Evolutionary conservation across 1,284 basidiomycete species (phyloP).

Genomic region (Puccinia sorghi): DNA sequence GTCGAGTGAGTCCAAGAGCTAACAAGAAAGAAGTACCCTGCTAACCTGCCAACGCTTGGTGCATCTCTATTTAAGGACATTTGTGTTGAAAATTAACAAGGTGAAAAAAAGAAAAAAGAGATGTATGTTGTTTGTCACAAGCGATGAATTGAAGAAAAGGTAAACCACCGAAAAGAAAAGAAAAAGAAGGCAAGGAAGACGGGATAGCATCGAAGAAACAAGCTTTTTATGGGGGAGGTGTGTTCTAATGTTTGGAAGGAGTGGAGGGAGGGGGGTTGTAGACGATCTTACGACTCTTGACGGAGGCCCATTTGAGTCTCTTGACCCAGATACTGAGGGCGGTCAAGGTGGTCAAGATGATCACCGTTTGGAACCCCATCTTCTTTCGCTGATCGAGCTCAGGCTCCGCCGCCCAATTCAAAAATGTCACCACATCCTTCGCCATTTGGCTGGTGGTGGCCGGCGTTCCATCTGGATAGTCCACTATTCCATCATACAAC

Average conservation of each 20-base stretch:
- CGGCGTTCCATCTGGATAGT: constrained; percentile 94
- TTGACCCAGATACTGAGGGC: constrained; percentile 85
- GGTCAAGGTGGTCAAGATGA: constrained; percentile 79
- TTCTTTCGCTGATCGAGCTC: constrained; percentile 98
- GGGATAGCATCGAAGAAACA: background rate
- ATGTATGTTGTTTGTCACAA: constrained; percentile 1
- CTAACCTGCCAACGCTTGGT: background rate
- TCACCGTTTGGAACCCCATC: constrained; percentile 71
- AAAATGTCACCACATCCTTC: constrained; percentile 95
- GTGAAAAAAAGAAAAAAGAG: background rate
- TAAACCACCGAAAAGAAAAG: background rate
- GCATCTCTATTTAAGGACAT: background rate
- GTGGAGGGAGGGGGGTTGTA: constrained; percentile 43
- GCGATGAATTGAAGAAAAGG: background rate
- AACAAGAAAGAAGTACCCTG: background rate
- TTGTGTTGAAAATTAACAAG: background rate
- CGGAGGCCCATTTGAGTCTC: constrained; percentile 86
- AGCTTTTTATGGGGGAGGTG: background rate
- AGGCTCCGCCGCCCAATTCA: constrained; percentile 74
- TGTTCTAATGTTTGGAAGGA: constrained; percentile 34
- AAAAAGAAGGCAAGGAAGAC: background rate
- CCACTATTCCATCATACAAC: constrained; percentile 86
- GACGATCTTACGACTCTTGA: constrained; percentile 85
- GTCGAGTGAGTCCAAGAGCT: too few species aligned
- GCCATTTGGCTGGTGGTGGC: constrained; percentile 99